Evolutionary conservation across 2,329 filamentous ascomycete genomes (phyloP), one percentile per base, ranked within the genome.

Genomic region (Pseudohalonectria lignicola): DNA sequence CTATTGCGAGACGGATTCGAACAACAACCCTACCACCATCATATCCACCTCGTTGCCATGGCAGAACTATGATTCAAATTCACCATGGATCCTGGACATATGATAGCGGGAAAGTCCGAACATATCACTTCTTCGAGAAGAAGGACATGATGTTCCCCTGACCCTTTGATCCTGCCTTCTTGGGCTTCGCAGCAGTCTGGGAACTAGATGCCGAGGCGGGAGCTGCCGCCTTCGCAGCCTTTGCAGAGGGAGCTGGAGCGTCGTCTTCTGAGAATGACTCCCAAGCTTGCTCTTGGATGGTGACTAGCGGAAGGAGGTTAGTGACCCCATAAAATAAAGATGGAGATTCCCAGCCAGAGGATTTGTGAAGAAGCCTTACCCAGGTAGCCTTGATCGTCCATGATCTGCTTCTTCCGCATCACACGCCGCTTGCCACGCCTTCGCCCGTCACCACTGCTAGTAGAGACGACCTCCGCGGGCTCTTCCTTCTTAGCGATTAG

Each of bases 231-330:
- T 76, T 80, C 6, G 64, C 52, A 51, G 75, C 77, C 53, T 46
- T 39, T 20, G 54, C 48, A 1, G 61, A 50, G 4, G 72, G 67
- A 8, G 62, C 58, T 23, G 67, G 67, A 17, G 79, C 74, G 47
- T 94, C 87, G 45, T 94, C 87, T 55, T 95, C 88, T 0, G 86
- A 94, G 62, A 93, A 94, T 0, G 83, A 90, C 56, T 95, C 88
- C 88, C 88, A 95, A 1, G 71, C 81, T 0, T 74, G 62, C 53
- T 94, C 86, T 59, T 93, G 84, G 47, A 81, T 82, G 2, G 87
- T 94, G 23, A 94, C 88, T 92, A 49, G 29, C 43, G 31, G 40
- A 33, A 31, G 45, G 34, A 25, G 17, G 21, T 17, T 42, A 30
- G 5, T 32, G 12, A 18, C 3, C 12, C 16, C 23, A 26, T 2